phyloP scores from a whole-genome alignment of 495 filamentous ascomycete species.

The Penicillium manginii region DNA sequence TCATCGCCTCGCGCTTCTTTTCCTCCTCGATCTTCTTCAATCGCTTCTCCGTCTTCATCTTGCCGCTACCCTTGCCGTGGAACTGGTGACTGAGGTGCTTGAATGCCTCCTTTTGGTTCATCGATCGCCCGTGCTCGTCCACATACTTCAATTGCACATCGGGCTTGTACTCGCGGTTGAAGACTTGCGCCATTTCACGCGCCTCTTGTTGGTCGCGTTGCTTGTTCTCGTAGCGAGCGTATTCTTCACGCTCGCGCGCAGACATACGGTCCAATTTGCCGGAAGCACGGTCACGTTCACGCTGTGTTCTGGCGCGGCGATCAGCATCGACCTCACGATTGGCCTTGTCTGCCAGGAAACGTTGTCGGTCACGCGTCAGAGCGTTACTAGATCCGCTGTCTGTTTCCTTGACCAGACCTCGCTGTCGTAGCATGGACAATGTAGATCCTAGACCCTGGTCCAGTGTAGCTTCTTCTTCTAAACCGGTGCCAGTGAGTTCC shows the following conservation, averaged over 20 bases:
- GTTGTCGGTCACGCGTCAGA: constrained; percentile 71
- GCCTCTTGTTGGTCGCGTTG: constrained; percentile 81
- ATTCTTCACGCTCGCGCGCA: constrained; percentile 86
- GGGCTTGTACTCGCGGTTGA: constrained; percentile 85
- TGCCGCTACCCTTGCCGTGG: constrained; percentile 96
- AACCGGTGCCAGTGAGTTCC: constrained; percentile 69
- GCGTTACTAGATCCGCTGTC: constrained; percentile 66
- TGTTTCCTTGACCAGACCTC: constrained; percentile 72
- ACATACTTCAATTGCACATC: constrained; percentile 87
- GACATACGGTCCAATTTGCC: constrained; percentile 87
- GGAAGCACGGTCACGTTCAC: constrained; percentile 81
- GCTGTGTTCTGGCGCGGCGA: constrained; percentile 74
- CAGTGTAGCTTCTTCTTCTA: constrained; percentile 83
- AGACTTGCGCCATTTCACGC: constrained; percentile 78
- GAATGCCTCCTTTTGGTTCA: constrained; percentile 96
- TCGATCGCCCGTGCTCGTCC: constrained; percentile 80
- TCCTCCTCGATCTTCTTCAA: constrained; percentile 97
- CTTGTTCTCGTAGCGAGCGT: constrained; percentile 83
- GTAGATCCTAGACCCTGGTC: constrained; percentile 80
- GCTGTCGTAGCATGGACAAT: constrained; percentile 77
- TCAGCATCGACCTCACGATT: constrained; percentile 76
- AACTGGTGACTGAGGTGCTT: constrained; percentile 94
- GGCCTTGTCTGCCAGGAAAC: constrained; percentile 81
- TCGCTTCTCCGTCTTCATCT: constrained; percentile 96
- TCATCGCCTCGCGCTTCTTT: constrained; percentile 81